phyloP scores from a whole-genome alignment of 768 basidiomycete genomes.

The Termitomyces sp. region DNA sequence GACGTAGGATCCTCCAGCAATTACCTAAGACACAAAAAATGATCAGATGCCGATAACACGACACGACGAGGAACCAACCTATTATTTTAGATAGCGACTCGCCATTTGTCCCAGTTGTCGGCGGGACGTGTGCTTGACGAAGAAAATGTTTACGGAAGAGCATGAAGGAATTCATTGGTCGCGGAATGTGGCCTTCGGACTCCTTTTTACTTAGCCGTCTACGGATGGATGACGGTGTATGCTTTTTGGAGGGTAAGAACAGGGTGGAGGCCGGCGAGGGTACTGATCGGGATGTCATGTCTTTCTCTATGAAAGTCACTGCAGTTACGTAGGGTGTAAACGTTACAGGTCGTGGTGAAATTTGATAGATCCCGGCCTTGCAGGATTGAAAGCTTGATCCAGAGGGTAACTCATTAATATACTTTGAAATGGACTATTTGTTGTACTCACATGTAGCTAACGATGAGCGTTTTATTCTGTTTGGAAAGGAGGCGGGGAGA shows the following conservation, averaged over 20 bases:
- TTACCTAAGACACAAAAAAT: conserved; percentile 45
- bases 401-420: no score
- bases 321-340: conserved; percentile 43
- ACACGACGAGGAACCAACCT: conserved; percentile 37
- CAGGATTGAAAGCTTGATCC: conserved; percentile 30
- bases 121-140: conserved; percentile 72
- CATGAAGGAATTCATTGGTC: conserved; percentile 85
- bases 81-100: conserved; percentile 40
- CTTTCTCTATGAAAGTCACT: conserved; percentile 25
- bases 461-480: conserved; percentile 12
- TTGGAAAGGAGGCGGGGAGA: neutral
- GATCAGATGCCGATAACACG: conserved; percentile 19
- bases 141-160: conserved; percentile 82
- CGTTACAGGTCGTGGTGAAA: conserved; percentile 46
- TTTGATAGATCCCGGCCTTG: conserved; percentile 57
- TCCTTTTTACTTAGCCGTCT: conserved; percentile 60
- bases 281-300: conserved; percentile 23
- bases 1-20: conserved; percentile 71
- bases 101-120: conserved; percentile 43
- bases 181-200: conserved; percentile 65
- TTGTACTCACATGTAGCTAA: conserved; percentile 13
- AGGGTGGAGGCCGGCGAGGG: conserved; percentile 36
- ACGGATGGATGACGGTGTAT: conserved; percentile 36
- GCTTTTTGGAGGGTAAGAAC: conserved; percentile 50
- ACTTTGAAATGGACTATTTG: no score